A percentile compares a stretch with the other conserved stretches of the same genome.
phyloP scores from a whole-genome alignment of 257 asterid genomes.

The Salvia splendens region DNA sequence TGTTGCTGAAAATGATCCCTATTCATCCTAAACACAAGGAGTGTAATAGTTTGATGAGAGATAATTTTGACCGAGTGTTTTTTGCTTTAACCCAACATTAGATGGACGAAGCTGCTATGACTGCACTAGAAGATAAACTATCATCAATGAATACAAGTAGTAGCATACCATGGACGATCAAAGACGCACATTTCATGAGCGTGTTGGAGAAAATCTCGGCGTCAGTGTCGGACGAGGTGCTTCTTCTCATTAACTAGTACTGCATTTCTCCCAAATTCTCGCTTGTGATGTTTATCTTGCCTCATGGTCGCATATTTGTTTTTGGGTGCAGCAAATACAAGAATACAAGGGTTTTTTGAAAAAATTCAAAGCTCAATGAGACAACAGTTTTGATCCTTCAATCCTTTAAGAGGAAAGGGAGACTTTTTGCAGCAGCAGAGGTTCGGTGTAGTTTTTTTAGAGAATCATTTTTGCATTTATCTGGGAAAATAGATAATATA shows the following conservation, averaged over 20 bases:
- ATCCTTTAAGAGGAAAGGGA: constrained; percentile 14
- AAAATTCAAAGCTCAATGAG: constrained; percentile 41
- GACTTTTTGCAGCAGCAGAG: neutral
- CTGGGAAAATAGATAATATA: neutral
- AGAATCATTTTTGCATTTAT: neutral
- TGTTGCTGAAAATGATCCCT: neutral
- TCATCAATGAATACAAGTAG: neutral
- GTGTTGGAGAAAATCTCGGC: constrained; percentile 64
- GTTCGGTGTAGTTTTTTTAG: neutral
- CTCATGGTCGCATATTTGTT: constrained; percentile 18
- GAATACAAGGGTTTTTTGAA: constrained; percentile 52
- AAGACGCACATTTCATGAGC: constrained; percentile 54
- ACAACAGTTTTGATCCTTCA: constrained; percentile 10
- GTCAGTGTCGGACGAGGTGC: constrained; percentile 68
- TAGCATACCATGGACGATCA: constrained; percentile 45
- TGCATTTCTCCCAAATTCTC: neutral
- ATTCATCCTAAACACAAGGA: neutral
- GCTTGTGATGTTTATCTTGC: neutral
- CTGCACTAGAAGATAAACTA: constrained; percentile 50
- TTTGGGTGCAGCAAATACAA: constrained; percentile 63
- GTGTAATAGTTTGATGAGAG: neutral
- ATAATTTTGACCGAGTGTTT: neutral
- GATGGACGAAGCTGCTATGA: constrained; percentile 73
- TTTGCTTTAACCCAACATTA: constrained; percentile 11
- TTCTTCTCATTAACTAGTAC: neutral